Evolutionary conservation across 768 basidiomycete genomes (phyloP).

Genomic region (Agrocybe chaxingu): DNA sequence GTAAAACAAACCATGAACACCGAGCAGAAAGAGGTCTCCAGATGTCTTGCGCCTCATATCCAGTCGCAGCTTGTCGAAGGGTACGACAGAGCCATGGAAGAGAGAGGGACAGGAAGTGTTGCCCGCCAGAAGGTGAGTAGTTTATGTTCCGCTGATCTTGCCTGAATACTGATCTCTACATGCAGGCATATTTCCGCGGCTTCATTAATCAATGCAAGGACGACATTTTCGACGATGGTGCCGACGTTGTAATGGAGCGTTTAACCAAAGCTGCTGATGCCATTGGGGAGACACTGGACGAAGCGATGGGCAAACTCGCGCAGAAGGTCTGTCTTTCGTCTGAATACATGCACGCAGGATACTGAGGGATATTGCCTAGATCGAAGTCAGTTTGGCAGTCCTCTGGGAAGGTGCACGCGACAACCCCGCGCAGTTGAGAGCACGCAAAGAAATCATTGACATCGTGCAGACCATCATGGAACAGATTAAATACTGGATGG

Average conservation of each 20-base stretch:
- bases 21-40: constrained; percentile 59
- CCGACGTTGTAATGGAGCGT: constrained; percentile 45
- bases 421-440: constrained; percentile 40
- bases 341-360: neutral
- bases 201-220: constrained; percentile 42
- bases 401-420: constrained; percentile 57
- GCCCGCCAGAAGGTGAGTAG: constrained; percentile 52
- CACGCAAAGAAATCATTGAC: constrained; percentile 36
- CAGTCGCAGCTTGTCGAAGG: constrained; percentile 47
- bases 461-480: constrained; percentile 33
- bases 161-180: constrained; percentile 1
- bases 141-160: neutral
- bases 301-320: constrained; percentile 46
- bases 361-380: constrained; percentile 4
- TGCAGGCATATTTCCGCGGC: constrained; percentile 45
- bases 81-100: constrained; percentile 52
- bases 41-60: constrained; percentile 55
- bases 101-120: constrained; percentile 54
- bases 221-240: constrained; percentile 50
- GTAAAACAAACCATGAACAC: constrained; percentile 47
- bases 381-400: constrained; percentile 48
- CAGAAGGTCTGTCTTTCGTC: constrained; percentile 41
- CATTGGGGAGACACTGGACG: constrained; percentile 46
- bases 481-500: constrained; percentile 43
- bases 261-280: constrained; percentile 44